phyloP scores from a whole-genome alignment of 305 asterid species.

The Solanum aculeatissimum region DNA sequence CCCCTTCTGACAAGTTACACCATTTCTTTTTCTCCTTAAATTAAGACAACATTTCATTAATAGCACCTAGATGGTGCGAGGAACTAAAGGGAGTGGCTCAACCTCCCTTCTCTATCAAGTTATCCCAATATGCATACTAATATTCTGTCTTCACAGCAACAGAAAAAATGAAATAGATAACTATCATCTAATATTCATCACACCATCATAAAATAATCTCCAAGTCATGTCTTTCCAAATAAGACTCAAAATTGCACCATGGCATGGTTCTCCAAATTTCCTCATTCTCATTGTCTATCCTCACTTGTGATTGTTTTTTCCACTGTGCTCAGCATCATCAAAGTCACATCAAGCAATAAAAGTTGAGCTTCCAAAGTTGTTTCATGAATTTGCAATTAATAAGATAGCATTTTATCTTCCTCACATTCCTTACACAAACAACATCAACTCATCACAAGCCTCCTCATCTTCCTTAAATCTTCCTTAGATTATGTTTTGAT shows the following conservation, averaged over 20 bases:
- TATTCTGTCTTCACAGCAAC: neutral
- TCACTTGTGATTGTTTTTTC: neutral
- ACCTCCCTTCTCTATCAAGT: neutral
- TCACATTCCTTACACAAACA: neutral
- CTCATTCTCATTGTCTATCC: neutral
- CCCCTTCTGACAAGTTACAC: neutral
- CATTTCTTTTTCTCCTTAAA: neutral
- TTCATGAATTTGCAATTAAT: neutral
- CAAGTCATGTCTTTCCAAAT: neutral
- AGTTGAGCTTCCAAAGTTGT: neutral
- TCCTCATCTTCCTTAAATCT: neutral
- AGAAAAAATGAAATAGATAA: neutral
- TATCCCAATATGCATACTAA: neutral
- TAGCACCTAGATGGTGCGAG: neutral
- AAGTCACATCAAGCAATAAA: neutral
- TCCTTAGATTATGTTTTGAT: neutral
- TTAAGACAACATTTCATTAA: neutral
- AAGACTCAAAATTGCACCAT: neutral
- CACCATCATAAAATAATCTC: neutral
- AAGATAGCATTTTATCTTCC: neutral
- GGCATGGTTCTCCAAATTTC: neutral
- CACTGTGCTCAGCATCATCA: neutral
- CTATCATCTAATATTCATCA: neutral
- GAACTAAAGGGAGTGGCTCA: neutral
- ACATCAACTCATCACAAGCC: neutral